phyloP scores from a whole-genome alignment of 2,329 filamentous ascomycete species.

The Didymella segeticola region DNA sequence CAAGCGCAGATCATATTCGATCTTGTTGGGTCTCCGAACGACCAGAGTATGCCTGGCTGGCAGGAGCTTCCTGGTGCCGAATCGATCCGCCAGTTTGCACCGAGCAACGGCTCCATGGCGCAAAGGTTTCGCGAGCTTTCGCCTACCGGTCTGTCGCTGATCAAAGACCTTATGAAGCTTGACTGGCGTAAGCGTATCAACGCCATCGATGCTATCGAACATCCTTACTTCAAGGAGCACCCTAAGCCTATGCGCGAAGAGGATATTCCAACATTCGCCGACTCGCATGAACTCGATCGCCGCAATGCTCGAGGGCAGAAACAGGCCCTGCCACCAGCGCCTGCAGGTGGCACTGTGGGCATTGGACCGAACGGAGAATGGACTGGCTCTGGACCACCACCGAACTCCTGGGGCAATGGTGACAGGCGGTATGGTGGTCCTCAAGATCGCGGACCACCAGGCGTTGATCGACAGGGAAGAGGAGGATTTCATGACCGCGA shows the following conservation, averaged over 20 bases:
- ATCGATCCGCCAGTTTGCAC: conserved; percentile 68
- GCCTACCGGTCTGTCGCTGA: conserved; percentile 75
- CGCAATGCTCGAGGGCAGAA: conserved; percentile 88
- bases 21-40: conserved; percentile 86
- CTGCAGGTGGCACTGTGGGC: conserved; percentile 88
- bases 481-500: conserved; percentile 42
- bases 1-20: conserved; percentile 95
- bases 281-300: conserved; percentile 95
- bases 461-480: conserved; percentile 40
- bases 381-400: conserved; percentile 55
- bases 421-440: conserved; percentile 42
- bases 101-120: conserved; percentile 69
- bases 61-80: conserved; percentile 81
- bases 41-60: conserved; percentile 94
- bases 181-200: conserved; percentile 91
- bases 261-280: conserved; percentile 89
- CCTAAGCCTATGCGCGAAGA: conserved; percentile 82
- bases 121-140: conserved; percentile 79
- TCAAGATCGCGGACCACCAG: conserved; percentile 51
- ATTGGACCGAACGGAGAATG: conserved; percentile 68
- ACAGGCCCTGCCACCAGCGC: conserved; percentile 83
- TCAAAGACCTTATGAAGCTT: conserved; percentile 82
- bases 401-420: conserved; percentile 44
- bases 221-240: conserved; percentile 84
- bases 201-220: conserved; percentile 89